Percentiles rank a stretch among this genome's conserved stretches.
Evolutionary conservation across 371 early-diverging fungal species (phyloP).

Genomic region (Quaeritorhiza haematococci): DNA sequence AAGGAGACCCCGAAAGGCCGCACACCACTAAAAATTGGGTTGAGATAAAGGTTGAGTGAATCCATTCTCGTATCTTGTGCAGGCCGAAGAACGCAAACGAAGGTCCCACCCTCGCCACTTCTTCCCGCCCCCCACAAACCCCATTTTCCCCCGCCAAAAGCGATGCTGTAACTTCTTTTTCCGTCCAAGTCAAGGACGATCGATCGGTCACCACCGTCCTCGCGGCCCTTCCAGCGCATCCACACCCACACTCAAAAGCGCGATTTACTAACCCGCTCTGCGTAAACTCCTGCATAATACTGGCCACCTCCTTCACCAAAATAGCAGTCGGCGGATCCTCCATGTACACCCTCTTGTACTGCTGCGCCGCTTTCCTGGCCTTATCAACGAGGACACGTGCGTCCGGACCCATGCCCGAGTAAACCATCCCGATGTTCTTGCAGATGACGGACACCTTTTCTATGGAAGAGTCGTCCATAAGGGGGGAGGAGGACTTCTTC

Average conservation of each 20-base stretch:
- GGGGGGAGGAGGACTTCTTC: slow-evolving; percentile 88
- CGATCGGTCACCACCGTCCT: not conserved
- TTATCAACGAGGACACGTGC: slow-evolving; percentile 90
- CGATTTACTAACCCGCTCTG: slow-evolving; percentile 80
- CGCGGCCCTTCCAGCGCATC: not conserved
- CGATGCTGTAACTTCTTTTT: too few species aligned
- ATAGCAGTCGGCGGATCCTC: slow-evolving; percentile 92
- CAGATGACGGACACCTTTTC: slow-evolving; percentile 88
- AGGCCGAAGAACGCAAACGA: too few species aligned
- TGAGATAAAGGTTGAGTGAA: not conserved
- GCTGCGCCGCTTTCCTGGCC: slow-evolving; percentile 94
- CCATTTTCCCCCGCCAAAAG: too few species aligned
- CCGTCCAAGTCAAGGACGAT: not conserved
- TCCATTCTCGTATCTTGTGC: too few species aligned
- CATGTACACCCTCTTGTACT: slow-evolving; percentile 86
- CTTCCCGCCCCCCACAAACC: too few species aligned
- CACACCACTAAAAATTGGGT: slow-evolving; percentile 75
- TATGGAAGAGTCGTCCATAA: slow-evolving; percentile 86
- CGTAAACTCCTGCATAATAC: slow-evolving; percentile 97
- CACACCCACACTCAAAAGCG: not conserved
- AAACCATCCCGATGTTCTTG: slow-evolving; percentile 92
- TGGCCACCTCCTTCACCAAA: slow-evolving; percentile 92
- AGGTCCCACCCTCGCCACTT: too few species aligned
- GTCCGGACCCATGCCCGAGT: slow-evolving; percentile 98
- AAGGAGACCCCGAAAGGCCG: slow-evolving; percentile 99